Evolutionary conservation across 768 basidiomycete species (phyloP).

Genomic region (Sistotremastrum niveocremeum): DNA sequence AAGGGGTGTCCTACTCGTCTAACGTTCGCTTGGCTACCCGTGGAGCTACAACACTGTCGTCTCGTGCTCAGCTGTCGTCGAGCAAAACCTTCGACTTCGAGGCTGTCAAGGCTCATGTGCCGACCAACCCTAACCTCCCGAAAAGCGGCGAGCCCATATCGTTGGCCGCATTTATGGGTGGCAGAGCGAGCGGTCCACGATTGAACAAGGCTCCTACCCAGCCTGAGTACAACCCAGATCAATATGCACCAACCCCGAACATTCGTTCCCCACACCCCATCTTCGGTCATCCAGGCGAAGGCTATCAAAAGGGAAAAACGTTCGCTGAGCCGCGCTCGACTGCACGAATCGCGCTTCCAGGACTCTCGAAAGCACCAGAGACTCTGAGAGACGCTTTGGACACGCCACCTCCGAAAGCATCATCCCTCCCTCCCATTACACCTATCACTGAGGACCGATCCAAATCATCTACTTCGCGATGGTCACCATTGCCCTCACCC

Average conservation of each 20-base stretch:
- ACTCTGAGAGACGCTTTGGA: background rate
- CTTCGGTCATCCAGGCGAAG: conserved; percentile 31
- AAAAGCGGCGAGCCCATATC: conserved; percentile 36
- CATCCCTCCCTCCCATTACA: background rate
- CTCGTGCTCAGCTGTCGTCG: too few relatives aligned
- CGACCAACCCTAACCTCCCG: too few relatives aligned
- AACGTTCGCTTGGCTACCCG: too few relatives aligned
- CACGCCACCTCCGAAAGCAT: background rate
- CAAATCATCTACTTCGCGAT: background rate
- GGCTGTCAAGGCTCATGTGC: too few relatives aligned
- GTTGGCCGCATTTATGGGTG: conserved; percentile 72
- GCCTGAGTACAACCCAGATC: conserved; percentile 49
- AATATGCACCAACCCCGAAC: conserved; percentile 42
- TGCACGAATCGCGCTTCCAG: too few relatives aligned
- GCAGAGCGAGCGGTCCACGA: conserved; percentile 58
- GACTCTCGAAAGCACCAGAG: too few relatives aligned
- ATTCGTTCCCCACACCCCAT: conserved; percentile 48
- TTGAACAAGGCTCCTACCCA: conserved; percentile 62
- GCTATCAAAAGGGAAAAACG: too few relatives aligned
- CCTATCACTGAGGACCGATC: background rate
- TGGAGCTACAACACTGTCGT: too few relatives aligned
- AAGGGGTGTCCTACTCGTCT: too few relatives aligned
- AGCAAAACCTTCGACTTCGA: too few relatives aligned
- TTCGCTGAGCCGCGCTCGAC: background rate
- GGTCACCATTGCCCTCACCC: too few relatives aligned